phyloP scores from a whole-genome alignment of 2,329 filamentous ascomycete genomes.

The Camillea tinctor region DNA sequence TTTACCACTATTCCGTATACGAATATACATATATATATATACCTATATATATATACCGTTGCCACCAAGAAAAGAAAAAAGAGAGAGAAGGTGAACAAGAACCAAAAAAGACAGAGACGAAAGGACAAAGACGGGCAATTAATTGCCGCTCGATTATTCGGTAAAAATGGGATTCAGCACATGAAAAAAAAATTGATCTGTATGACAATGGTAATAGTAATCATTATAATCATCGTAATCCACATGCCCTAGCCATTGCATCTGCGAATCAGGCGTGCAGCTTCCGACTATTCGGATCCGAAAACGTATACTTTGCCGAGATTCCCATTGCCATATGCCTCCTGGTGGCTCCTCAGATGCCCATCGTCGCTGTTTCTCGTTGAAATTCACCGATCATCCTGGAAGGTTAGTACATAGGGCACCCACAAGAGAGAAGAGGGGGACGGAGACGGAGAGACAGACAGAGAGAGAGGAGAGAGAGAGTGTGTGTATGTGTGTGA shows the following conservation, averaged over 20 bases:
- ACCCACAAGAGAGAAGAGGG: conserved; percentile 9
- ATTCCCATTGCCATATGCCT: conserved; percentile 7
- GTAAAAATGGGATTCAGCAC: conserved; percentile 20
- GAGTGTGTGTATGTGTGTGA: too few relatives aligned
- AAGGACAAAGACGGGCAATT: conserved; percentile 2
- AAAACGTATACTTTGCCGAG: conserved; percentile 20
- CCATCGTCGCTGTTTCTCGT: conserved; percentile 9
- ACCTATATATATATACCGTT: too few relatives aligned
- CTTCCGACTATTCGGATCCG: conserved; percentile 23
- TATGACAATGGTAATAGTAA: conserved; percentile 10
- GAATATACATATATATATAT: too few relatives aligned
- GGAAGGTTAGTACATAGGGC: conserved; percentile 13
- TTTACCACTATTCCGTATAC: too few relatives aligned
- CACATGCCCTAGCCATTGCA: neutral
- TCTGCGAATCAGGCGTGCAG: conserved; percentile 23
- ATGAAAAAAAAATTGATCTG: conserved; percentile 17
- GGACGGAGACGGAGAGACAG: too few relatives aligned
- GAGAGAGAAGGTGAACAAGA: neutral
- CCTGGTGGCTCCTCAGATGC: conserved; percentile 14
- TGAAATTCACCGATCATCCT: conserved; percentile 10
- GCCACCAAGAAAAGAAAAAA: neutral
- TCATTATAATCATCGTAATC: neutral
- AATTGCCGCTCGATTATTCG: conserved; percentile 17
- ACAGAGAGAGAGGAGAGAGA: too few relatives aligned
- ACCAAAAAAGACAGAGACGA: neutral